phyloP scores from a whole-genome alignment of 1,139 yeast genomes.

The Zygosaccharomyces sapae region DNA sequence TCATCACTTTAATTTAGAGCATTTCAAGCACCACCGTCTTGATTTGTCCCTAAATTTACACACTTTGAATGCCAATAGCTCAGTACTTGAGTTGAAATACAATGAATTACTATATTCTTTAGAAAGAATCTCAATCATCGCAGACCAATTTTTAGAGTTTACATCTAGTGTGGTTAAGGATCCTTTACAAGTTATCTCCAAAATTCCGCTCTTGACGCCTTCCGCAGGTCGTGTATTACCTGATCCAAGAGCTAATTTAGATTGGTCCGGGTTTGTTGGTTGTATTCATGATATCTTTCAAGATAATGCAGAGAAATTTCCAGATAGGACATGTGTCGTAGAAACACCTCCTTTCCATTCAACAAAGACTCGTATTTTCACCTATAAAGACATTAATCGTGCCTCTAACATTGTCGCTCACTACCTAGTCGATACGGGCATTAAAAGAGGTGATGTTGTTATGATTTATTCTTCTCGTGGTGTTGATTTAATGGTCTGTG shows the following conservation, averaged over 20 bases:
- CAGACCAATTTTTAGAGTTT: slow-evolving; percentile 68
- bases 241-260: slow-evolving; percentile 80
- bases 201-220: slow-evolving; percentile 62
- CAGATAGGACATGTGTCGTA: slow-evolving; percentile 84
- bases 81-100: slow-evolving; percentile 40
- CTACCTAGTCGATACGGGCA: slow-evolving; percentile 74
- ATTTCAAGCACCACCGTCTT: slow-evolving; percentile 28
- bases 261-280: slow-evolving; percentile 89
- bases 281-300: slow-evolving; percentile 94
- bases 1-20: slow-evolving; percentile 18
- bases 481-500: slow-evolving; percentile 93
- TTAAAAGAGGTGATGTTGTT: slow-evolving; percentile 86
- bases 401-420: slow-evolving; percentile 95
- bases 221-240: slow-evolving; percentile 63
- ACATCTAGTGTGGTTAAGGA: slow-evolving; percentile 39
- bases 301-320: slow-evolving; percentile 74
- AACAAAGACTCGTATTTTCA: slow-evolving; percentile 64
- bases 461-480: slow-evolving; percentile 98
- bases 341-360: slow-evolving; percentile 70
- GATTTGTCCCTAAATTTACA: slow-evolving; percentile 30
- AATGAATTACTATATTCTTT: slow-evolving; percentile 72
- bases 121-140: slow-evolving; percentile 63
- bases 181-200: slow-evolving; percentile 48
- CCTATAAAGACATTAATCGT: slow-evolving; percentile 80
- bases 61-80: slow-evolving; percentile 11